Conservation (phyloP, 805 yeast genomes). For the Vanderwaltozyma tropicalis region DNA sequence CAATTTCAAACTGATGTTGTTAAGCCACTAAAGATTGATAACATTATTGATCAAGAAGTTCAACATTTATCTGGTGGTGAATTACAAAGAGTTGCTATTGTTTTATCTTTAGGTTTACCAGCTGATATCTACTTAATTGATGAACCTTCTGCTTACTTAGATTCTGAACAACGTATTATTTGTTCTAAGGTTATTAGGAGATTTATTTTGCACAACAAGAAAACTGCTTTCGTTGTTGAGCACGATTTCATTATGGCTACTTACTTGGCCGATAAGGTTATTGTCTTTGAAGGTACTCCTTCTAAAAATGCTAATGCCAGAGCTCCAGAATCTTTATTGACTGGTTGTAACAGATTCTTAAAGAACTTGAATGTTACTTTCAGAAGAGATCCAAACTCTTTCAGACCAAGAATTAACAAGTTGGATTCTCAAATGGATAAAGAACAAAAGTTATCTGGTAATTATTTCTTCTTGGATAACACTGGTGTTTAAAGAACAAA, state of each 20-base stretch:
- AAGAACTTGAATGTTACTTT: conserved; percentile 95
- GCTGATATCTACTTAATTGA: conserved; percentile 96
- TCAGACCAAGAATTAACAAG: conserved; percentile 97
- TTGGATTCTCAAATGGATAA: conserved; percentile 97
- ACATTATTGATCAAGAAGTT: conserved; percentile 94
- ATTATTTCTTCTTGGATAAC: conserved; percentile 90
- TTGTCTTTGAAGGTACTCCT: conserved; percentile 95
- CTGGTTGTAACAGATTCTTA: conserved; percentile 95
- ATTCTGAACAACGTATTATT: conserved; percentile 98
- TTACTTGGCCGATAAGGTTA: conserved; percentile 95
- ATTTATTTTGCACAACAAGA: conserved; percentile 89
- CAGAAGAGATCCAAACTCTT: conserved; percentile 97
- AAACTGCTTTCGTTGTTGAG: conserved; percentile 98
- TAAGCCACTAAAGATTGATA: conserved; percentile 88
- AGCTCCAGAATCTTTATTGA: conserved; percentile 83
- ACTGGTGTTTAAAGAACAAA: conserved; percentile 31
- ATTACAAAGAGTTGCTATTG: conserved; percentile 97
- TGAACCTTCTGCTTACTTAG: conserved; percentile 98
- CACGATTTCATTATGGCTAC: conserved; percentile 99
- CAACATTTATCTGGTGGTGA: conserved; percentile 99
- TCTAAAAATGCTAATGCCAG: conserved; percentile 78
- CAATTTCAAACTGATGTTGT: conserved; percentile 98
- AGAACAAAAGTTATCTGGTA: conserved; percentile 87
- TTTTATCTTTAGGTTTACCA: conserved; percentile 81
- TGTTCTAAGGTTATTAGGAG: conserved; percentile 98